These are phyloP conservation scores for Penicillium fimorum DNA, from an alignment of 495 filamentous ascomycete genomes.

Conservation along the genomic window DNA sequence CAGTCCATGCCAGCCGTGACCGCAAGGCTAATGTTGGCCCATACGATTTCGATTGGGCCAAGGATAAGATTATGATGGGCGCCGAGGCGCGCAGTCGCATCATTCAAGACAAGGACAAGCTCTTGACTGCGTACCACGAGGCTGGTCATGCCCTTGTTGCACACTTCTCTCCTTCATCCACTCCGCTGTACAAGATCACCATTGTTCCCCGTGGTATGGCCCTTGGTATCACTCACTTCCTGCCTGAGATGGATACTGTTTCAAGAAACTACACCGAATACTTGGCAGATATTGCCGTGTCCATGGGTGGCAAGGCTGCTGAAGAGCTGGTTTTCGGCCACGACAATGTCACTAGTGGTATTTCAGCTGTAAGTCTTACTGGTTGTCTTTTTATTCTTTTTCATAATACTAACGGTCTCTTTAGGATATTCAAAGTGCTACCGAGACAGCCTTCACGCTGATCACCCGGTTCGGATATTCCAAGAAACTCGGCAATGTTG, in stretches of 20 bases:
- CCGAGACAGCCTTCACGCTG: constrained; percentile 75
- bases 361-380: constrained; percentile 59
- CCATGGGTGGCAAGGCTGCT: constrained; percentile 89
- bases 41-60: constrained; percentile 91
- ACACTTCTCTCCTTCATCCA: constrained; percentile 69
- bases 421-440: constrained; percentile 81
- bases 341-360: constrained; percentile 84
- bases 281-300: constrained; percentile 72
- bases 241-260: constrained; percentile 89
- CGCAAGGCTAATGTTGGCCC: constrained; percentile 71
- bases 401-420: constrained; percentile 11
- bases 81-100: constrained; percentile 84
- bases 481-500: constrained; percentile 82
- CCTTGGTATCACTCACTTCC: constrained; percentile 77
- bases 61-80: constrained; percentile 97
- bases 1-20: constrained; percentile 81
- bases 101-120: constrained; percentile 81
- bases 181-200: constrained; percentile 91
- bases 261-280: constrained; percentile 68
- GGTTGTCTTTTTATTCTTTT: neutral
- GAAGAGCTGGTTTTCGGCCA: constrained; percentile 89
- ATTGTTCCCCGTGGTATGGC: constrained; percentile 87
- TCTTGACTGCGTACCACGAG: constrained; percentile 95
- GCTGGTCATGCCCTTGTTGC: constrained; percentile 91
- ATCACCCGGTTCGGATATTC: constrained; percentile 88